A percentile compares a stretch with the other conserved stretches of the same genome.
Conservation (phyloP, 176 grass and related monocot genomes). For the Carex scoparia region DNA sequence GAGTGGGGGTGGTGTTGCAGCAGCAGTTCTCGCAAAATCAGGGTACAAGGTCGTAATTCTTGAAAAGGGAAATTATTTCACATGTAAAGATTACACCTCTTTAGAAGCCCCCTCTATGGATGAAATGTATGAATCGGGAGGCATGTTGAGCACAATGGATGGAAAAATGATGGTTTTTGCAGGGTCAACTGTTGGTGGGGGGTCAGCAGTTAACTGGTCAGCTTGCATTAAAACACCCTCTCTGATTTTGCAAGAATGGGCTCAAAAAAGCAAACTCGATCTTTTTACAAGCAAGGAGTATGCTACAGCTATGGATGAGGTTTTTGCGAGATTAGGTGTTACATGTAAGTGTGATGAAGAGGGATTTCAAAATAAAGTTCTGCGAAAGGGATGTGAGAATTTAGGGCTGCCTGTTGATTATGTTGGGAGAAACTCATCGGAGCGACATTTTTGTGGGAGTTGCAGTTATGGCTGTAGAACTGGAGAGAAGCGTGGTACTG, state of each 20-base stretch:
- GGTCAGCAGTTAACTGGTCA: conserved; percentile 84
- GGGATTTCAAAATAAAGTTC: conserved; percentile 84
- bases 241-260: conserved; percentile 51
- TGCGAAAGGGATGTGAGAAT: conserved; percentile 67
- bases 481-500: conserved; percentile 76
- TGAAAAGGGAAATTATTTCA: conserved; percentile 90
- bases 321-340: conserved; percentile 58
- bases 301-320: conserved; percentile 56
- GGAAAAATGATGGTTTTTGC: conserved; percentile 52
- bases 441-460: conserved; percentile 69
- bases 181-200: conserved; percentile 73
- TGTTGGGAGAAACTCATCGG: conserved; percentile 61
- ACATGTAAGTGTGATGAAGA: conserved; percentile 47
- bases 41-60: conserved; percentile 77
- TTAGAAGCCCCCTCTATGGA: conserved; percentile 68
- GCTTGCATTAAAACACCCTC: conserved; percentile 75
- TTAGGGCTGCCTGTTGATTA: conserved; percentile 48
- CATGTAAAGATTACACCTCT: conserved; percentile 60
- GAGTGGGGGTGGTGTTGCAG: conserved; percentile 73
- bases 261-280: conserved; percentile 30
- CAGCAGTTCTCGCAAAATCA: conserved; percentile 59
- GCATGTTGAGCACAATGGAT: conserved; percentile 45
- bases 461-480: conserved; percentile 67
- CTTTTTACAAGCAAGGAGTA: conserved; percentile 57
- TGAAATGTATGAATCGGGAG: conserved; percentile 60